Evolutionary conservation across 2,329 filamentous ascomycete genomes (phyloP), one percentile per base, ranked within the genome.

Genomic region (Alternaria consortialis): DNA sequence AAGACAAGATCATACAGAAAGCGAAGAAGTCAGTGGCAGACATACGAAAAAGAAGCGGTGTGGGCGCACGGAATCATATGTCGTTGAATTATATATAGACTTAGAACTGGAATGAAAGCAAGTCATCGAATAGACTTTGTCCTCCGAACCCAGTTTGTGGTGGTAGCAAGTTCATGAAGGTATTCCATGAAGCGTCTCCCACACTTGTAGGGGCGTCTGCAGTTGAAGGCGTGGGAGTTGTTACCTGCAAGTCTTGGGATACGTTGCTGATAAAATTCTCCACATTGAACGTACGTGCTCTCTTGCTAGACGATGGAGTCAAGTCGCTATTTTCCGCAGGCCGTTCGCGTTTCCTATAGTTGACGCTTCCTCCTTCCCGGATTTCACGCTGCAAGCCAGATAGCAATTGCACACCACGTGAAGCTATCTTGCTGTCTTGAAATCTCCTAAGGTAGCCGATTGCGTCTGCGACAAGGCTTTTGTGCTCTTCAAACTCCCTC

Each of bases 21-120:
- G 66, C 68, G 1, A 65, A 58, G 23, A 47, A 54, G 15, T 64
- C 60, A 31, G 53, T 68, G 6, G 53, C 42, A 4, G 60, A 62
- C 2, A 69, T 69, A 27, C 58, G 67, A 15, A 51, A 63, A 29
- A 67, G 65, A 36, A 62, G 63, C 56, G 55, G 59, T 4, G 47
- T 70, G 74, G 53, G 62, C 17, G 66, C 66, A 8, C 57, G 62
- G 37, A 66, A 66, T 77, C 37, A 82, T 63, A 77, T 65, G 64
- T 56, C 56, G 29, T 39, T 65, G 5, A 65, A 53, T 32, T 66
- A 66, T 59, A 55, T 36, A 56, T 67, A 37, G 34, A 27, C 1
- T 60, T 32, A 58, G 11, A 60, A 53, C 13, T 51, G 59, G 27
- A 58, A 63, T 25, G 55, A 59, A 9, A 64, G 43, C 11, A 64